Evolutionary conservation across 108 stramenopile species (phyloP), one percentile per base, ranked within the genome.

Genomic region (Discostella stelligeroides): DNA sequence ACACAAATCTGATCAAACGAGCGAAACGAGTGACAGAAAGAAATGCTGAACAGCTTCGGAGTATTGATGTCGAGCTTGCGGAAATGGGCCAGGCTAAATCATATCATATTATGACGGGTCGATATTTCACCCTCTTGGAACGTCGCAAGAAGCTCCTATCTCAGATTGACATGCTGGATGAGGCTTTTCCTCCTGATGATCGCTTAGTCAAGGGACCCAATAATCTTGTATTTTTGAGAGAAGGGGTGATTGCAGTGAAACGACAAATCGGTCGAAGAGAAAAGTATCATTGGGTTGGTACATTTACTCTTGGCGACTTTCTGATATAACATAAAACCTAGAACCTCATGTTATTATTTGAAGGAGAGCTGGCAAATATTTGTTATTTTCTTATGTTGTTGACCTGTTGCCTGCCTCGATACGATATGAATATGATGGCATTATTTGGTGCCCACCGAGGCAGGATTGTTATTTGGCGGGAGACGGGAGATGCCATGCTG

Each of bases 121-220:
- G 23, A 50, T 50, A 50, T 25, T 50, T 50, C 21, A 24, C 13
- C 49, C 49, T 50, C 21, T 12, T 50, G 21, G 21, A 50, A 50
- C 21, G 49, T 20, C 49, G 49, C 25, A 21, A 24, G 10, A 50
- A 50, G 12, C 49, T 50, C 49, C 23, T 24, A 0, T 21, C 49
- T 24, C 49, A 50, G 21, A 21, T 50, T 20, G 49, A 50, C 49
- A 50, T 50, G 49, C 49, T 50, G 23, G 21, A 50, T 21, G 49
- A 50, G 0, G 12, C 49, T 7, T 50, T 50, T 25, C 49, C 49
- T 21, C 49, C 49, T 25, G 49, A 50, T 1, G 21, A 50, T 24
- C 9, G 21, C 0, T 20, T 24, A 24, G 25, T 50, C 21, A 24
- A 50, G 49, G 49, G 49, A 11, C 49, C 49, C 10, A 50, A 50